Evolutionary conservation across 345 rosid species (phyloP).

Genomic region (Punica granatum): DNA sequence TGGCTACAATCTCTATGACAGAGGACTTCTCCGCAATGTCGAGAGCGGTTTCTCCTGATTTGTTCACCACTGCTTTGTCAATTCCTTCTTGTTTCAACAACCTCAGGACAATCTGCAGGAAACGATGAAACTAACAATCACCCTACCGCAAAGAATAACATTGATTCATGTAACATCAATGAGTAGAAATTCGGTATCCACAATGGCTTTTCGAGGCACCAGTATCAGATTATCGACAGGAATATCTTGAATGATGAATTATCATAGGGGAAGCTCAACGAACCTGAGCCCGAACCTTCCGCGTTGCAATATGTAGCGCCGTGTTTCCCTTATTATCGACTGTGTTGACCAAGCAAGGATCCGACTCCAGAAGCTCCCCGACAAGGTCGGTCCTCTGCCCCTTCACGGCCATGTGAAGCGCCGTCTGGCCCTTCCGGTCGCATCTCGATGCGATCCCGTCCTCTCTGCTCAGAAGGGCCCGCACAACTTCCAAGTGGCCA

Average conservation of each 20-base stretch:
- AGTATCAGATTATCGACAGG: neutral
- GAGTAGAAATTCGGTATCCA: too few species aligned
- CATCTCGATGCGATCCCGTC: conserved; percentile 40
- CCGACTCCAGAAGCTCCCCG: conserved; percentile 38
- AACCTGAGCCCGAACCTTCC: conserved; percentile 72
- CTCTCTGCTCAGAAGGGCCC: conserved; percentile 47
- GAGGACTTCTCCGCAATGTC: conserved; percentile 68
- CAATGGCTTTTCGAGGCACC: too few species aligned
- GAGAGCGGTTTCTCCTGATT: conserved; percentile 62
- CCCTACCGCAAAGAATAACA: neutral
- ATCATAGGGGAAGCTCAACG: neutral
- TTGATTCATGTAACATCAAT: neutral
- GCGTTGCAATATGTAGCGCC: conserved; percentile 71
- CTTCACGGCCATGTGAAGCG: conserved; percentile 94
- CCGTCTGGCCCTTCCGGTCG: conserved; percentile 83
- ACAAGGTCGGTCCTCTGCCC: conserved; percentile 59
- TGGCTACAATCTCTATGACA: conserved; percentile 28
- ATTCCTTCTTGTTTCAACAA: conserved; percentile 34
- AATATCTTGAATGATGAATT: neutral
- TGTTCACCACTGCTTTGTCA: conserved; percentile 48
- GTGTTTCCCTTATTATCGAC: conserved; percentile 73
- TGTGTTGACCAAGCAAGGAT: conserved; percentile 46
- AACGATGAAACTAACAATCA: neutral
- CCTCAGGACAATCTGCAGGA: conserved; percentile 51
- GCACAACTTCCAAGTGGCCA: conserved; percentile 73